Conservation (phyloP, 441 rosid genomes). For the Adansonia gregorii region DNA sequence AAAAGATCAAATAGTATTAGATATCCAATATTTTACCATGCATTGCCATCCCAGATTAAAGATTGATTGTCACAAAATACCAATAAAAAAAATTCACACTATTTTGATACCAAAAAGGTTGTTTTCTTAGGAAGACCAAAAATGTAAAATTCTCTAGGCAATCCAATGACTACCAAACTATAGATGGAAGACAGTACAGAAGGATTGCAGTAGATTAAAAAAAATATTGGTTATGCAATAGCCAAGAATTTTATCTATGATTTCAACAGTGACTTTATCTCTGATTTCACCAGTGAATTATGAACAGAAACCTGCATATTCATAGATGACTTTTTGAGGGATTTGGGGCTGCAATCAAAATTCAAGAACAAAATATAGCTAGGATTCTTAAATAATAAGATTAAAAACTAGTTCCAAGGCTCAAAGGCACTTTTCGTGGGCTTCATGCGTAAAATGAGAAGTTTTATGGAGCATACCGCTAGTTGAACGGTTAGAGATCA, state of each 20-base stretch:
- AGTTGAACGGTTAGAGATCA: not conserved
- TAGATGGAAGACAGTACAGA: not conserved
- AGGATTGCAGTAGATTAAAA: not conserved
- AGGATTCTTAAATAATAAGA: not conserved
- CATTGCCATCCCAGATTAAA: not conserved
- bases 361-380: not conserved
- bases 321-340: not conserved
- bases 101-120: not conserved
- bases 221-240: not conserved
- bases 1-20: not conserved
- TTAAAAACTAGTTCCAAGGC: not conserved
- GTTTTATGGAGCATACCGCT: not conserved
- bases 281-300: not conserved
- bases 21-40: not conserved
- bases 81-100: not conserved
- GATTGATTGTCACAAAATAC: not conserved
- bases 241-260: not conserved
- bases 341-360: not conserved
- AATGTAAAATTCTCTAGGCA: not conserved
- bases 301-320: not conserved
- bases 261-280: too few species aligned
- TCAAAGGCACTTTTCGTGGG: not conserved
- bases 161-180: not conserved
- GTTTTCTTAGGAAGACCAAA: not conserved
- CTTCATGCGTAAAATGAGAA: not conserved